Conservation (phyloP, 108 stramenopile species). For the Cyclotella sp. region DNA sequence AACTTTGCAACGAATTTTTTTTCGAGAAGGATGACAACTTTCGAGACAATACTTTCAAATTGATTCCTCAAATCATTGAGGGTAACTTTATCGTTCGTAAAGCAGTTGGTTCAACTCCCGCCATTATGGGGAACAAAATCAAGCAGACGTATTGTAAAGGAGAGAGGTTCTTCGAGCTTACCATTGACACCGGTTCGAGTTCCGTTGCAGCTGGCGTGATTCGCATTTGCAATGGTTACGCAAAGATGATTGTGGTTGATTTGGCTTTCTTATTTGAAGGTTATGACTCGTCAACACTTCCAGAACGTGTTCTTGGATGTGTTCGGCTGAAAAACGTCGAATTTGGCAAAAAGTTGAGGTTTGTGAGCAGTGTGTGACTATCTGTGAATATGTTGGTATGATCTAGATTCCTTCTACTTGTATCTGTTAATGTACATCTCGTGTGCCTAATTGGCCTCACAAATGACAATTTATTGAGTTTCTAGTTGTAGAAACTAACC, state of each 20-base stretch:
- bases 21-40: constrained; percentile 79
- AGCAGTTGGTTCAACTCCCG: constrained; percentile 92
- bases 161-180: constrained; percentile 89
- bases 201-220: constrained; percentile 85
- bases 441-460: too few species aligned
- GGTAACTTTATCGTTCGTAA: constrained; percentile 93
- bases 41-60: constrained; percentile 90
- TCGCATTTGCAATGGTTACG: constrained; percentile 83
- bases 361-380: constrained; percentile 34
- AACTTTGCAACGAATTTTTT: constrained; percentile 77
- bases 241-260: constrained; percentile 90
- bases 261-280: constrained; percentile 93
- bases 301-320: constrained; percentile 87
- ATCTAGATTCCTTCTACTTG: too few species aligned
- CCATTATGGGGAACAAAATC: constrained; percentile 94
- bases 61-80: constrained; percentile 92
- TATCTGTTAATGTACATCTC: too few species aligned
- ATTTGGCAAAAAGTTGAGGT: constrained; percentile 62
- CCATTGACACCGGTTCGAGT: constrained; percentile 88
- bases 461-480: too few species aligned
- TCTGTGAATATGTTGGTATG: background rate
- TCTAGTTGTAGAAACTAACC: too few species aligned
- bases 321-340: constrained; percentile 75
- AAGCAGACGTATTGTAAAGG: constrained; percentile 81
- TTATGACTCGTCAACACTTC: constrained; percentile 79